These are phyloP conservation scores for Berkeleyomyces basicola DNA, from an alignment of 2,329 filamentous ascomycete genomes.

Conservation along the genomic window DNA sequence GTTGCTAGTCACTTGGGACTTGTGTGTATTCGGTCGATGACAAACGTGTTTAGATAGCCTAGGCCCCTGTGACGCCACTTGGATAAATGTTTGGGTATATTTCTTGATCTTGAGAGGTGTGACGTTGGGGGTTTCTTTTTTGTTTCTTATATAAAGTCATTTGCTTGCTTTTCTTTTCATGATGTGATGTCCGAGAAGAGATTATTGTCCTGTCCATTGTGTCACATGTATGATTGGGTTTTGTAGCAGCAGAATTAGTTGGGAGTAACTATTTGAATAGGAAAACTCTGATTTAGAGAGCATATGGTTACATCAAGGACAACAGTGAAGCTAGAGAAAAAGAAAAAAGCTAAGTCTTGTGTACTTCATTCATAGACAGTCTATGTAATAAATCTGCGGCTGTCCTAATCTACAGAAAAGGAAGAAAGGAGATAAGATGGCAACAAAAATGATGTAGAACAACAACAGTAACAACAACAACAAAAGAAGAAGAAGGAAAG, in stretches of 20 bases:
- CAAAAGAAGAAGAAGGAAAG: neutral
- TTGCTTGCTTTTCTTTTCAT: neutral
- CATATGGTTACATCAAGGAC: too few relatives aligned
- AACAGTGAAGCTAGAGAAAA: too few relatives aligned
- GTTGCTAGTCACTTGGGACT: neutral
- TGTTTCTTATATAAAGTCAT: neutral
- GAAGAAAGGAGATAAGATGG: slow-evolving; percentile 8
- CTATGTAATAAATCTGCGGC: neutral
- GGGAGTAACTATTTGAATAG: neutral
- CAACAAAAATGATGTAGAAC: slow-evolving; percentile 8
- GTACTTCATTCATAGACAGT: neutral
- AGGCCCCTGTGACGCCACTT: neutral
- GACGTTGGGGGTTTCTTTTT: neutral
- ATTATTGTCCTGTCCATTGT: too few relatives aligned
- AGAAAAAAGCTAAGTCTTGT: neutral
- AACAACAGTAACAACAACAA: neutral
- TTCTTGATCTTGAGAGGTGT: neutral
- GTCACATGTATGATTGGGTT: too few relatives aligned
- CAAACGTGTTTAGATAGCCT: neutral
- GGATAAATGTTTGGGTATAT: neutral
- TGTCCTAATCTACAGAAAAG: neutral
- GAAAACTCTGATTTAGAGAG: neutral
- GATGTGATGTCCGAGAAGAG: neutral
- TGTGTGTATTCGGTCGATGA: neutral
- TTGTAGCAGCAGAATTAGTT: too few relatives aligned